phyloP scores from a whole-genome alignment of 2,329 filamentous ascomycete genomes.

The Tolypocladium amazonense region DNA sequence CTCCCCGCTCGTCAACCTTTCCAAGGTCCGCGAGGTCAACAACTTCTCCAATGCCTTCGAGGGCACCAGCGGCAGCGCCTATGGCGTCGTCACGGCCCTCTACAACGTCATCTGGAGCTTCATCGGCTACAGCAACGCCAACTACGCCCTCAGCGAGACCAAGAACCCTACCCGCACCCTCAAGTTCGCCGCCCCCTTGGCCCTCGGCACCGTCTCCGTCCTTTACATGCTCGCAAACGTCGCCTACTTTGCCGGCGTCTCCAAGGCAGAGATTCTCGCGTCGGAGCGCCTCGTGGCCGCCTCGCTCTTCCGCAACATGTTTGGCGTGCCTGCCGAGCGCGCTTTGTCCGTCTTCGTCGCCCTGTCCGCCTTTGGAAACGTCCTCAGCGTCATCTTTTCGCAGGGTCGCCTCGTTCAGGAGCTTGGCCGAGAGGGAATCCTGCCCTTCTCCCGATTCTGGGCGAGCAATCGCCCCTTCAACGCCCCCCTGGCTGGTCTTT shows the following conservation, averaged over 20 bases:
- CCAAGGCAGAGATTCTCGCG: slow-evolving; percentile 40
- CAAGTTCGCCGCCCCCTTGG: slow-evolving; percentile 53
- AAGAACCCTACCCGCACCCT: slow-evolving; percentile 54
- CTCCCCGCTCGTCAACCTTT: slow-evolving; percentile 48
- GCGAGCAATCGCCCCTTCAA: slow-evolving; percentile 55
- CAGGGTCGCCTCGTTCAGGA: slow-evolving; percentile 57
- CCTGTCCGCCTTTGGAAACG: slow-evolving; percentile 57
- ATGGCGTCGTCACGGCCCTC: slow-evolving; percentile 57
- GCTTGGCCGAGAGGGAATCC: slow-evolving; percentile 54
- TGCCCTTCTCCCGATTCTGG: slow-evolving; percentile 52
- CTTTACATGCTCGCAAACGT: slow-evolving; percentile 60
- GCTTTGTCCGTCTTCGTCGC: slow-evolving; percentile 56
- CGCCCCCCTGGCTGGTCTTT: slow-evolving; percentile 48
- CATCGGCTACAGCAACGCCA: slow-evolving; percentile 58
- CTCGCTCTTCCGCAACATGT: slow-evolving; percentile 45
- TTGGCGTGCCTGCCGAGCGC: slow-evolving; percentile 41
- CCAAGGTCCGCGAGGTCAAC: slow-evolving; percentile 45
- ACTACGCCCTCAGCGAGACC: slow-evolving; percentile 56
- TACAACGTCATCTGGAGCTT: slow-evolving; percentile 66
- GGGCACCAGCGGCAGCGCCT: slow-evolving; percentile 54
- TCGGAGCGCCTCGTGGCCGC: slow-evolving; percentile 42
- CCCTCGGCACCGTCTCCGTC: slow-evolving; percentile 45
- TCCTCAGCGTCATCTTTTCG: slow-evolving; percentile 57
- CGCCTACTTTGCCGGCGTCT: slow-evolving; percentile 52
- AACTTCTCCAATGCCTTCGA: slow-evolving; percentile 55